Conservation (phyloP, 2,329 filamentous ascomycete genomes). For the Sclerotinia spermophila region DNA sequence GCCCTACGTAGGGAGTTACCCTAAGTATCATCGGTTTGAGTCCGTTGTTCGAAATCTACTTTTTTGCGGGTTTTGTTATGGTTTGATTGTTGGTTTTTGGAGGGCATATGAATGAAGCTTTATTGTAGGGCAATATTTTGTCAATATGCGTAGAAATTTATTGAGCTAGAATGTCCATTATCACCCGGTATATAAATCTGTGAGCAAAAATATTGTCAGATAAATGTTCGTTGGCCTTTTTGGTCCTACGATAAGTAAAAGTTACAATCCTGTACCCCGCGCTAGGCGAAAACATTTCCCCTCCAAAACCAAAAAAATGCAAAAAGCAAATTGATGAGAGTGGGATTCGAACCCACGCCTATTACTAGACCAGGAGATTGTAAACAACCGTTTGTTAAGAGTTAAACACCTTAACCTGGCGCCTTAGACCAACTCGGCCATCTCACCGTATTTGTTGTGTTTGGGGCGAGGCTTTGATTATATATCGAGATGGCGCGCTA, state of each 20-base stretch:
- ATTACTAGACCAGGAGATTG: conserved; percentile 6
- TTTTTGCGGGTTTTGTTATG: background rate
- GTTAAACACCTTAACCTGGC: conserved; percentile 1
- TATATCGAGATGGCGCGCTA: fast-evolving
- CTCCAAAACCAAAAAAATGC: background rate
- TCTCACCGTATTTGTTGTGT: background rate
- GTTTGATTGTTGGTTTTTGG: fast-evolving
- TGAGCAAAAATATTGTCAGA: background rate
- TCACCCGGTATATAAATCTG: background rate
- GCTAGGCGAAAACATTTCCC: background rate
- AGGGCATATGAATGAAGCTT: background rate
- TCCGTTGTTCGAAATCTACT: background rate
- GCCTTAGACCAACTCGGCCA: conserved; percentile 12
- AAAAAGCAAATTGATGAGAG: background rate
- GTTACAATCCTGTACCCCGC: background rate
- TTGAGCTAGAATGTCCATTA: background rate
- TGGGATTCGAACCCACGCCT: conserved; percentile 11
- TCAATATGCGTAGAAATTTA: background rate
- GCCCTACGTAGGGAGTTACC: background rate
- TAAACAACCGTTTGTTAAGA: background rate
- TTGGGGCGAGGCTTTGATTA: fast-evolving
- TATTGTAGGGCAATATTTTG: fast-evolving
- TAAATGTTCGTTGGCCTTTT: background rate
- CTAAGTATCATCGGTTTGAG: background rate
- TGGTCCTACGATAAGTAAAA: background rate